A percentile compares a stretch with the other conserved stretches of the same genome.
Conservation (phyloP, 2,329 filamentous ascomycete genomes). For the Calonectria ilicicola region DNA sequence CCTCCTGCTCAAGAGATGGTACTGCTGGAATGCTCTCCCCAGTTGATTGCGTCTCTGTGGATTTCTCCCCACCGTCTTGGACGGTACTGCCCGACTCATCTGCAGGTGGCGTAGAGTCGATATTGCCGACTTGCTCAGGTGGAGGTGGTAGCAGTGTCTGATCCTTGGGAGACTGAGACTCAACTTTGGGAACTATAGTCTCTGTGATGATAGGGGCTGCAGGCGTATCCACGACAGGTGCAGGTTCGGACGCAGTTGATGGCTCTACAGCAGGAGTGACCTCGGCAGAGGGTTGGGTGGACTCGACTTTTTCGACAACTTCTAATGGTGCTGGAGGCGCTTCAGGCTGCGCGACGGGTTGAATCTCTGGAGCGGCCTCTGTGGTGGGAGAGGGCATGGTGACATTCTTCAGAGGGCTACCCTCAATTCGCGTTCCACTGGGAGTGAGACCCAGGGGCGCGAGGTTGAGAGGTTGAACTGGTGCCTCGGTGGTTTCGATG, state of each 20-base stretch:
- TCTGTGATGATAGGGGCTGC: slow-evolving; percentile 33
- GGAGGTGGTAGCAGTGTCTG: slow-evolving; percentile 50
- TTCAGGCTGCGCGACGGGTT: slow-evolving; percentile 6
- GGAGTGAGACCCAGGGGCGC: slow-evolving; percentile 44
- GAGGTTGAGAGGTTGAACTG: slow-evolving; percentile 45
- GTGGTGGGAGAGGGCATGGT: slow-evolving; percentile 60
- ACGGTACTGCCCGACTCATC: slow-evolving; percentile 41
- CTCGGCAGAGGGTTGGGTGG: not conserved
- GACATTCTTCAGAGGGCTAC: slow-evolving; percentile 66
- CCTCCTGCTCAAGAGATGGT: slow-evolving; percentile 41
- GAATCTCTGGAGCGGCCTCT: slow-evolving; percentile 32
- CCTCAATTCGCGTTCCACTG: slow-evolving; percentile 55
- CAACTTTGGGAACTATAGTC: slow-evolving; percentile 38
- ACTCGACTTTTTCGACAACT: not conserved
- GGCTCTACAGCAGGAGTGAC: not conserved
- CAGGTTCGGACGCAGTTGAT: slow-evolving; percentile 41
- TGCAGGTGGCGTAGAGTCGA: slow-evolving; percentile 48
- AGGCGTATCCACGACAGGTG: slow-evolving; percentile 29
- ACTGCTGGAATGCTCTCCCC: slow-evolving; percentile 33
- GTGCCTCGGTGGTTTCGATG: slow-evolving; percentile 34
- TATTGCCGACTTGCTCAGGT: slow-evolving; percentile 55
- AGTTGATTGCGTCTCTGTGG: slow-evolving; percentile 34
- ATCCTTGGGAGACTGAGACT: slow-evolving; percentile 27
- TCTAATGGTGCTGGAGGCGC: slow-evolving; percentile 30
- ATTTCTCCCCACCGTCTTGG: slow-evolving; percentile 41